Base-by-base conservation (phyloP, 495 filamentous ascomycete species). In the Chaetomium cochliodes region DNA sequence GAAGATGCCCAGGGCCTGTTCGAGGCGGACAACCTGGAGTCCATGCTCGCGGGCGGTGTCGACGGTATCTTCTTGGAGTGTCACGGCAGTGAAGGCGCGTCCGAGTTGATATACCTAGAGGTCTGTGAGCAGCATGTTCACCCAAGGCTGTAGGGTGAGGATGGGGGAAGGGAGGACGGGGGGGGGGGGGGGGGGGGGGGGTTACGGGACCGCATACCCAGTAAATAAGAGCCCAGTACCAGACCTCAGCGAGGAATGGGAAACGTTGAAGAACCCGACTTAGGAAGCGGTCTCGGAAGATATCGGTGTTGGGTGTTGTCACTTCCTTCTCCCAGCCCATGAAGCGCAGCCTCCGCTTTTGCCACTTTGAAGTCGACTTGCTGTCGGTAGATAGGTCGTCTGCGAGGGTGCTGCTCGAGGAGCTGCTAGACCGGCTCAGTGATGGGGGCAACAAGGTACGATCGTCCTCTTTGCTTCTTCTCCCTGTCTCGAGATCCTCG, bases 241-340 rank as follows among this genome's bases (percentile, higher is more conserved):
- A 92, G 69, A 87, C 88, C 74, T 93, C 90, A 25, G 88, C 84
- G 30, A 93, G 72, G 68, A 93, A 93, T 13, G 90, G 90, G 58
- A 90, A 84, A 65, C 85, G 87, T 42, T 82, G 77, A 8, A 93
- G 78, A 25, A 92, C 63, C 2, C 86, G 76, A 63, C 73, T 76
- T 58, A 74, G 72, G 30, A 74, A 57, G 16, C 71, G 70, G 54
- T 74, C 67, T 26, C 57, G 64, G 57, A 70, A 65, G 18, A 73
- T 26, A 50, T 71, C 73, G 13, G 69, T 74, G 58, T 74, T 70
- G 12, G 73, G 73, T 30, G 67, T 67, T 23, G 64, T 72, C 16
- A 74, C 66, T 23, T 68, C 66, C 18, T 30, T 63, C 51, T 70
- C 58, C 73, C 71, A 70, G 26, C 37, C 41, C 54, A 73, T 50